These are phyloP conservation scores for Debaryomyces udenii DNA, from an alignment of 1,139 yeast genomes.

Conservation along the genomic window DNA sequence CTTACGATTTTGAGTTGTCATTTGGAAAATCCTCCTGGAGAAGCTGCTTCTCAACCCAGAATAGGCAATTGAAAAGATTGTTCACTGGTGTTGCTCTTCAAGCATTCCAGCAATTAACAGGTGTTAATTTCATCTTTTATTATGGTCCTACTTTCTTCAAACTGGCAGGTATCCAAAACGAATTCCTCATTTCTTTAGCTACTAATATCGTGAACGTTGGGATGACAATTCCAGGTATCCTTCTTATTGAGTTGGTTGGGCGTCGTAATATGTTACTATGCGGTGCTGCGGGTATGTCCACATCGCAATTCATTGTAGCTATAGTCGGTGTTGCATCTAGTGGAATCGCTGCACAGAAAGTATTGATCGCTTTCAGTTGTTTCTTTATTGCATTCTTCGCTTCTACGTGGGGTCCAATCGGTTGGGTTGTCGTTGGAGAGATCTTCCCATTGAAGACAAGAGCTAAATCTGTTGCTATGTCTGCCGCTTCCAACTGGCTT, in stretches of 20 bases:
- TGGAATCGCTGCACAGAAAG: constrained; percentile 52
- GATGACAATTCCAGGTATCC: constrained; percentile 41
- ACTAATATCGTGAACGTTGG: constrained; percentile 44
- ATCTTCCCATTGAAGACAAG: constrained; percentile 66
- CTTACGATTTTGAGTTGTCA: constrained; percentile 36
- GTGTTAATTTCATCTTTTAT: constrained; percentile 72
- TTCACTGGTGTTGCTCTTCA: constrained; percentile 37
- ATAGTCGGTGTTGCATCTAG: constrained; percentile 58
- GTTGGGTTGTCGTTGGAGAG: constrained; percentile 74
- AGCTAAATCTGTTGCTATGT: constrained; percentile 67
- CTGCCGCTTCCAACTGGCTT: constrained; percentile 73
- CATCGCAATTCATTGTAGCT: constrained; percentile 68
- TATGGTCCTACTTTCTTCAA: constrained; percentile 69
- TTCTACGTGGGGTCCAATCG: constrained; percentile 74
- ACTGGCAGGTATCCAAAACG: constrained; percentile 54
- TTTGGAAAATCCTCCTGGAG: constrained; percentile 38
- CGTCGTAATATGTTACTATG: constrained; percentile 40
- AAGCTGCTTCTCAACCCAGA: constrained; percentile 34
- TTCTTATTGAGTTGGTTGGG: constrained; percentile 39
- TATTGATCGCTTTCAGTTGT: constrained; percentile 66
- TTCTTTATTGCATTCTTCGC: constrained; percentile 70
- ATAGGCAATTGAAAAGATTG: constrained; percentile 41
- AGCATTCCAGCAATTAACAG: constrained; percentile 72
- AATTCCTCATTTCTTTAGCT: constrained; percentile 38
- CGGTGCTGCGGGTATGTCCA: constrained; percentile 68